Conservation (phyloP, 371 early-diverging fungal genomes). For the Conidiobolus coronatus region DNA sequence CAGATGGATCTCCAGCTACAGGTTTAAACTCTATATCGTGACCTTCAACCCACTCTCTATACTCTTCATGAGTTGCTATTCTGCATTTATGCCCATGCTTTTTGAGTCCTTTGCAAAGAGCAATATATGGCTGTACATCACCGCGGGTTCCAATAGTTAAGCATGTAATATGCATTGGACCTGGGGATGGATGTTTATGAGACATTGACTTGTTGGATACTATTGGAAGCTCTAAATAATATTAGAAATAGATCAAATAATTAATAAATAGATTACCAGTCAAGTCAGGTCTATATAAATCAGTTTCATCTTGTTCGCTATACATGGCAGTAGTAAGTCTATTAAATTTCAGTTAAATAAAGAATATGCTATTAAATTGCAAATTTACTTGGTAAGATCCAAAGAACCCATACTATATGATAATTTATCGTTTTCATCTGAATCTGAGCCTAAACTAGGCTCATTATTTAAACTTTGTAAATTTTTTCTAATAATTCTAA, state of each 20-base stretch:
- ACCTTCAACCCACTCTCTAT: conserved; percentile 43
- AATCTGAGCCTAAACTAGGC: too few relatives aligned
- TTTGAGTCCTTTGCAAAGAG: conserved; percentile 48
- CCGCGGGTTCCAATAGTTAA: conserved; percentile 71
- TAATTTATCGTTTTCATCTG: too few relatives aligned
- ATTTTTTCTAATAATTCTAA: conserved; percentile 4
- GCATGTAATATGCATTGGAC: conserved; percentile 44
- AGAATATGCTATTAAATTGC: too few relatives aligned
- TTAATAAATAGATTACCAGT: too few relatives aligned
- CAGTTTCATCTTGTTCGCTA: neutral
- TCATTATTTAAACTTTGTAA: neutral
- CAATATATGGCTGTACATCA: conserved; percentile 71
- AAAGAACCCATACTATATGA: neutral
- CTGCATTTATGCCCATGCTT: conserved; percentile 44
- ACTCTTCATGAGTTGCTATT: conserved; percentile 57
- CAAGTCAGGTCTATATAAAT: neutral
- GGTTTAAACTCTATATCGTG: conserved; percentile 49
- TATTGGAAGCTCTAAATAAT: too few relatives aligned
- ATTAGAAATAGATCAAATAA: too few relatives aligned
- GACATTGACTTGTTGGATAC: too few relatives aligned
- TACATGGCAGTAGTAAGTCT: neutral
- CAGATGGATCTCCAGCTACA: conserved; percentile 45
- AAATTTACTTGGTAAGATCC: neutral
- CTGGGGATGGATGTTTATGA: conserved; percentile 11
- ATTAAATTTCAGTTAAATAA: too few relatives aligned